Conservation (phyloP, 2,329 filamentous ascomycete species). For the Trichoderma guizhouense region DNA sequence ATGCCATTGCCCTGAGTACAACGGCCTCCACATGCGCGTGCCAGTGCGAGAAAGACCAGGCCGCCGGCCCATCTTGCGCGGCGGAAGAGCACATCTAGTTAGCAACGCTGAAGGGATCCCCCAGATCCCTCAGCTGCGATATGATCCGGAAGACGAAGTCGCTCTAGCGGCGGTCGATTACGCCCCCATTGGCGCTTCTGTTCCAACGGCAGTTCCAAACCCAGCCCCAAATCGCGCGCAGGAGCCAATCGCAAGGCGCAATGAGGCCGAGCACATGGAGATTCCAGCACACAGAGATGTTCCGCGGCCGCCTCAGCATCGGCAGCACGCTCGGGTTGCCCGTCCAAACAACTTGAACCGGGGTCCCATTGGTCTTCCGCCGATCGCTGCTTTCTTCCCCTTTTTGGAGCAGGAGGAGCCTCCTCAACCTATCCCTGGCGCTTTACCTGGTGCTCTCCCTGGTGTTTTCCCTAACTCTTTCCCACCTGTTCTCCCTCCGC, state of each 20-base stretch:
- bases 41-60: neutral
- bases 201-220: neutral
- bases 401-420: neutral
- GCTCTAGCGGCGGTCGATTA: neutral
- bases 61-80: neutral
- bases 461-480: neutral
- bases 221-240: neutral
- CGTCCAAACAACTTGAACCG: neutral
- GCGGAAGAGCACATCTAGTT: neutral
- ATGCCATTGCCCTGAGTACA: neutral
- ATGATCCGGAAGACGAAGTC: neutral
- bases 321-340: neutral
- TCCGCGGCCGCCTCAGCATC: neutral
- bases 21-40: neutral
- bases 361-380: neutral
- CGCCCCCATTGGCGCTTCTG: neutral
- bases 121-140: constrained; percentile 2
- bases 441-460: neutral
- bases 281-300: neutral
- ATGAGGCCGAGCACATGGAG: neutral
- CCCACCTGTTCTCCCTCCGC: neutral
- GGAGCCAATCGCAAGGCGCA: neutral
- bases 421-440: neutral
- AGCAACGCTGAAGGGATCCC: neutral
- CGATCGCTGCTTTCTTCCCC: neutral